Conservation (phyloP, 257 asterid genomes). For the Fraxinus anomala region DNA sequence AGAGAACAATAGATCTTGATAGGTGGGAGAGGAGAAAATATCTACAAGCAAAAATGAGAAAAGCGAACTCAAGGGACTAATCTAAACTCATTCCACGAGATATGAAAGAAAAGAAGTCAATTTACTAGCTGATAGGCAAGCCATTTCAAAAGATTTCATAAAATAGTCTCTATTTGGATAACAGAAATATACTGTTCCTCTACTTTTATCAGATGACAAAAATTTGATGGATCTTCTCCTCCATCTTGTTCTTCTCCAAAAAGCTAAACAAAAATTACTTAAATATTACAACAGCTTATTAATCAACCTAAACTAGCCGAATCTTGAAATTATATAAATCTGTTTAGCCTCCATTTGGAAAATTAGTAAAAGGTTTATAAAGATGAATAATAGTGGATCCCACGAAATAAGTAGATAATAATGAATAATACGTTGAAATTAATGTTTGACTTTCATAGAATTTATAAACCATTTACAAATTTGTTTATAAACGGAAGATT, state of each 20-base stretch:
- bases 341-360: neutral
- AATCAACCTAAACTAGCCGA: neutral
- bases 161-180: neutral
- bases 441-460: too few species aligned
- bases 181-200: neutral
- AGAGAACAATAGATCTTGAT: neutral
- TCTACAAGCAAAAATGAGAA: neutral
- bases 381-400: too few species aligned
- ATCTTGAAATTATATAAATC: neutral
- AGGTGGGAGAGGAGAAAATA: neutral
- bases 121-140: neutral
- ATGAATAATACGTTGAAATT: too few species aligned
- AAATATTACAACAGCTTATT: neutral
- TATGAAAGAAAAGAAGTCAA: neutral
- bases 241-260: neutral
- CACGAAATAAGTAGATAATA: too few species aligned
- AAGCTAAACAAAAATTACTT: neutral
- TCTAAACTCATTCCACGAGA: neutral
- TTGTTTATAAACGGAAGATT: too few species aligned
- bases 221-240: neutral
- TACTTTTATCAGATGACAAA: neutral
- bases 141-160: neutral
- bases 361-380: too few species aligned
- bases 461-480: too few species aligned
- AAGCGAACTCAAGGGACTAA: neutral